Evolutionary conservation across 805 yeast genomes (phyloP).

Genomic region (Danielia oregonensis): DNA sequence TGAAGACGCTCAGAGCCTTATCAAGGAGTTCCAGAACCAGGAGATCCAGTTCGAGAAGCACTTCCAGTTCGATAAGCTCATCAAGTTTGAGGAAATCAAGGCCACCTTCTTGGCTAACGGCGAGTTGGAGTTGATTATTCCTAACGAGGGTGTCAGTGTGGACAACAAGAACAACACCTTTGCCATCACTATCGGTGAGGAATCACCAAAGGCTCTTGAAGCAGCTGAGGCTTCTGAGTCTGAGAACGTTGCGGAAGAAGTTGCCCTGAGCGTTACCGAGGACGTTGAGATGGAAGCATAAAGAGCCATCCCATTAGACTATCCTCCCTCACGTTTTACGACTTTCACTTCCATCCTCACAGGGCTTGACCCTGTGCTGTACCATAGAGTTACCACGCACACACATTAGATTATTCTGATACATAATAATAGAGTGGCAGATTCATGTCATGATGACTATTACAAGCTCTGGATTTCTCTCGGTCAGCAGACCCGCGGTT

Average conservation of each 20-base stretch:
- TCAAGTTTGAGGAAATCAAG: conserved; percentile 34
- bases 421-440: conserved; percentile 12
- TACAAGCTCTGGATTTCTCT: too few relatives aligned
- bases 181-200: conserved; percentile 23
- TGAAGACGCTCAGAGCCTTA: conserved; percentile 38
- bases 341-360: conserved; percentile 8
- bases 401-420: conserved; percentile 5
- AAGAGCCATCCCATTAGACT: neutral
- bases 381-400: conserved; percentile 10
- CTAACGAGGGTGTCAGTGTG: conserved; percentile 25
- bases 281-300: conserved; percentile 18
- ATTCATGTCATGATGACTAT: conserved; percentile 3
- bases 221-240: conserved; percentile 13
- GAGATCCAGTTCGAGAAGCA: conserved; percentile 42
- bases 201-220: conserved; percentile 4
- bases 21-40: conserved; percentile 35
- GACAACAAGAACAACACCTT: conserved; percentile 20
- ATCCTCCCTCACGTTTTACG: conserved; percentile 1
- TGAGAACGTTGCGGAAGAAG: conserved; percentile 4
- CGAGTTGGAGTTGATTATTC: conserved; percentile 41
- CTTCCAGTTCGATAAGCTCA: conserved; percentile 37
- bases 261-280: conserved; percentile 4
- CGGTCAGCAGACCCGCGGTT: too few relatives aligned
- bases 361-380: conserved; percentile 10
- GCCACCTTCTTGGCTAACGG: conserved; percentile 36